Evolutionary conservation across 495 filamentous ascomycete species (phyloP), one percentile per base, ranked within the genome.

Genomic region (Letharia lupina): DNA sequence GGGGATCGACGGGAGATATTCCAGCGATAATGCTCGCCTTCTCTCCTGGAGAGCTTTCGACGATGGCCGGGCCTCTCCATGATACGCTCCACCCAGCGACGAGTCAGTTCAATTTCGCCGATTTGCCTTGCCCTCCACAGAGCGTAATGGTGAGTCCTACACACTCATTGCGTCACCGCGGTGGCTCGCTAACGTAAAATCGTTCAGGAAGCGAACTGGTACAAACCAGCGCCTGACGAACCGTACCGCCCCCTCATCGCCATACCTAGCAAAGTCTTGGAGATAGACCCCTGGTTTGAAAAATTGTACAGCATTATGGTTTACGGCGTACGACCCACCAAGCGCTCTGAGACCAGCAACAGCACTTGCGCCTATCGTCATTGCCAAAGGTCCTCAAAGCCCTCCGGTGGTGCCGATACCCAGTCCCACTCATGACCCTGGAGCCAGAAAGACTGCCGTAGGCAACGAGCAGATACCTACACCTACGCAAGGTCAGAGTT

Each of bases 21-120:
- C 31, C 39, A 44, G 31, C 16, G 15, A 61, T 41, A 16, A 66
- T 61, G 64, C 47, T 66, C 39, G 23, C 57, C 18, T 67, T 67
- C 59, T 39, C 65, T 18, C 65, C 65, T 5, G 65, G 65, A 44
- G 65, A 67, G 33, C 33, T 67, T 4, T 67, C 65, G 10, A 67
- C 65, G 2, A 50, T 67, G 18, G 58, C 40, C 20, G 59, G 65
- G 18, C 61, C 45, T 16, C 61, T 52, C 10, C 2, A 15, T 48
- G 28, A 37, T 18, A 10, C 4, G 0, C 12, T 39, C 15, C 9
- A 13, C 10, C 47, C 18, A 9, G 3, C 44, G 39, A 62, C 58
- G 18, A 62, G 52, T 28, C 47, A 41, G 35, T 62, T 67, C 39
- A 45, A 67, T 35, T 57, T 62, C 40, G 47, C 45, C 28, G 65